Evolutionary conservation across 2,329 filamentous ascomycete species (phyloP), one percentile per base, ranked within the genome.

Genomic region (Lecanicillium sp.): DNA sequence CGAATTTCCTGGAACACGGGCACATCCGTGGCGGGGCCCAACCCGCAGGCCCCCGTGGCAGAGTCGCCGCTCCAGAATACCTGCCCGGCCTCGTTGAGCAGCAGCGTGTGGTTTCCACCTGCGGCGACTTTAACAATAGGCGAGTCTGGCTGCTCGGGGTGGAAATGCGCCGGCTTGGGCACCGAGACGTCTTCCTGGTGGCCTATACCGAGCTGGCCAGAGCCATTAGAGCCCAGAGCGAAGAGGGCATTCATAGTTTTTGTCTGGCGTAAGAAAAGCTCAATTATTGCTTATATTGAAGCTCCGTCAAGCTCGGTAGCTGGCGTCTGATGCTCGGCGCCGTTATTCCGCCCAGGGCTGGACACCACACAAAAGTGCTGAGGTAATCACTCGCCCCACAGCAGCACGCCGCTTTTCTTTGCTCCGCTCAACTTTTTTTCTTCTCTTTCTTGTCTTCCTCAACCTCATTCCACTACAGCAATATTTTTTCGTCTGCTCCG

Each of bases 51-150:
- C 11, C 79, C 79, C 10, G 62, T 71, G 2, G 67, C 60, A 7
- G 67, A 71, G 50, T 83, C 78, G 1, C 90, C 90, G 38, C 81
- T 76, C 58, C 78, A 82, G 58, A 79, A 86, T 0, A 90, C 68
- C 1, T 67, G 56, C 0, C 84, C 83, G 21, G 71, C 61, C 4
- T 70, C 60, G n/a, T 77, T 79, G 10, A 90, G 70, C 9, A 95
- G 62, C 4, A 96, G 67, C 0, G 89, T 94, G 64, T 96, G 91
- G 60, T 96, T 96, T 1, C 90, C 90, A 4, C 91, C 91, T 7
- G 87, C 73, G 17, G 69, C 68, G 9, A 75, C 62, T 35, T 62
- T 63, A 44, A 60, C 55, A 48, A 74, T 62, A 21, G 62, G 58
- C 12, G 68, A 61, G 23, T 59, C 55, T 29, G 66, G 61, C 42